phyloP scores from a whole-genome alignment of 306 rosid genomes.

The Crotalaria pallida region DNA sequence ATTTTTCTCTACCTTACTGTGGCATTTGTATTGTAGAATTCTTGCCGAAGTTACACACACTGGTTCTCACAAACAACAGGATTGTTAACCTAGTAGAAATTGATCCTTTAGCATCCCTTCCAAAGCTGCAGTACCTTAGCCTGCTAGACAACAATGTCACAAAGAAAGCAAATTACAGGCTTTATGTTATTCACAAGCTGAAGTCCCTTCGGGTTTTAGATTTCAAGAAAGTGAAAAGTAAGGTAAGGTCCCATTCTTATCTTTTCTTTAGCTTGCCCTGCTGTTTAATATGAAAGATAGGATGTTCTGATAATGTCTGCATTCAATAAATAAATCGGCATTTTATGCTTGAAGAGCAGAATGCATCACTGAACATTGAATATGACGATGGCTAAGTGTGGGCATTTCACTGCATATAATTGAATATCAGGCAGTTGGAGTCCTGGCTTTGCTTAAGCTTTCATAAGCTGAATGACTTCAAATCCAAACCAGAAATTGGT shows the following conservation, averaged over 20 bases:
- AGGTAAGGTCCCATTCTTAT: constrained; percentile 34
- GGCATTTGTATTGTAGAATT: constrained; percentile 53
- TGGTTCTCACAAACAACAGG: constrained; percentile 91
- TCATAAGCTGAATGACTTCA: not conserved
- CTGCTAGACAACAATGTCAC: constrained; percentile 84
- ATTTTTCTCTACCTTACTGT: constrained; percentile 2
- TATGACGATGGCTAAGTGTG: not conserved
- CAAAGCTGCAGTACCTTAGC: constrained; percentile 77
- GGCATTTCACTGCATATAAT: not conserved
- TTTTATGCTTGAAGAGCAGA: not conserved
- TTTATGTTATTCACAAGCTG: constrained; percentile 72
- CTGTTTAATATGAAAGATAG: not conserved
- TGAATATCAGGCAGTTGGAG: not conserved
- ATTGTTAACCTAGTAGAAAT: constrained; percentile 89
- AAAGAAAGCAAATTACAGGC: constrained; percentile 79
- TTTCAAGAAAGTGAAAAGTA: constrained; percentile 75
- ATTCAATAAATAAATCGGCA: not conserved
- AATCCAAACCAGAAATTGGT: not conserved
- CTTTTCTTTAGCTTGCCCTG: not conserved
- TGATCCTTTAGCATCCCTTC: constrained; percentile 74
- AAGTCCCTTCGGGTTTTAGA: constrained; percentile 78
- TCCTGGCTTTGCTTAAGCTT: not conserved
- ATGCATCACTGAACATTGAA: not conserved
- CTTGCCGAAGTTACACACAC: constrained; percentile 76
- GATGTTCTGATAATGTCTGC: not conserved